Evolutionary conservation across 2,329 filamentous ascomycete species (phyloP), one percentile per base, ranked within the genome.

Genomic region (Dryadomyces quercivorus): DNA sequence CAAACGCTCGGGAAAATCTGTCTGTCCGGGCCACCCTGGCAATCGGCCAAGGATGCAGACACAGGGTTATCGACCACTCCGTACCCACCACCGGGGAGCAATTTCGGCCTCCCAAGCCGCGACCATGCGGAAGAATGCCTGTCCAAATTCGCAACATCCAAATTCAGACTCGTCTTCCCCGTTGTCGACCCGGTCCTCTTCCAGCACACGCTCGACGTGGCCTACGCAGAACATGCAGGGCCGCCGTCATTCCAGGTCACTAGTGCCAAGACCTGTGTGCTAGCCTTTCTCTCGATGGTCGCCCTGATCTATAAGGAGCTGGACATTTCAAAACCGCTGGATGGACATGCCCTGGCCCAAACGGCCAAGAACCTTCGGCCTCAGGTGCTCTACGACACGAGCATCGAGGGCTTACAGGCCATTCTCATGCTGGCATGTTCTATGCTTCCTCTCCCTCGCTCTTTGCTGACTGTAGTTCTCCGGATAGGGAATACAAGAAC

Each of bases 141-240:
- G 10, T 57, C 63, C 1, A 58, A 65, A 5, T 74, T 65, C 54
- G 53, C 54, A 1, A 55, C 59, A 0, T 70, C 67, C 0, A 61
- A 71, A 1, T 66, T 76, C 55, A 67, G 67, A 12, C 65, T 71
- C 0, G 63, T 74, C 0, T 78, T 80, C 40, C 77, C 77, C 0
- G 31, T 77, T 1, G 59, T 79, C 2, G 75, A 81, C 54, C 57
- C 62, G 0, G 65, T 69, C 0, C 60, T 80, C 0, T 79, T 80
- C 54, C 59, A 64, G 15, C 63, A 70, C 2, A 78, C 72, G 0
- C 66, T 78, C 18, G 62, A 67, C 0, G 36, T 65, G 0, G 77
- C 75, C 0, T 80, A 80, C 58, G 58, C 57, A 0, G 52, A 56
- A 5, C 31, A 38, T 16, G 20, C 48, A 57, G 5, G 54, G 51